phyloP scores from a whole-genome alignment of 176 grass and related monocot species.

The Oryza longistaminata region DNA sequence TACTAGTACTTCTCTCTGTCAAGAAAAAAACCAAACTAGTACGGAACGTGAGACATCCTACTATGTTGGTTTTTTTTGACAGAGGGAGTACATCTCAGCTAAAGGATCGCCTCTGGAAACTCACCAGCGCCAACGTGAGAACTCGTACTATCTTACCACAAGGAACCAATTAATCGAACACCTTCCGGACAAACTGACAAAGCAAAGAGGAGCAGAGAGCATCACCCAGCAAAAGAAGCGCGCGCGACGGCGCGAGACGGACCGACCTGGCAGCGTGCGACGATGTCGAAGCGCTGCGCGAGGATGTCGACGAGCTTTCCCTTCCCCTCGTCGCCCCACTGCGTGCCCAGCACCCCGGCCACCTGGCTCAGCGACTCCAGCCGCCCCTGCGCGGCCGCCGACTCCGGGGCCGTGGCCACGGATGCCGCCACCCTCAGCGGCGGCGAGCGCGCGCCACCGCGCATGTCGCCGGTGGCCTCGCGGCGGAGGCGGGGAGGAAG shows the following conservation, averaged over 20 bases:
- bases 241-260: not conserved
- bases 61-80: too few species aligned
- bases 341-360: slow-evolving; percentile 71
- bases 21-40: too few species aligned
- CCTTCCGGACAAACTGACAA: not conserved
- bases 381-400: slow-evolving; percentile 39
- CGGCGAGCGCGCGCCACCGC: not conserved
- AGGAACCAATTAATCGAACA: slow-evolving; percentile 38
- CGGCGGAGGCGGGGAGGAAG: slow-evolving; percentile 24
- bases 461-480: not conserved
- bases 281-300: slow-evolving; percentile 77
- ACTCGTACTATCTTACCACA: not conserved
- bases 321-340: slow-evolving; percentile 98
- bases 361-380: slow-evolving; percentile 93
- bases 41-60: too few species aligned
- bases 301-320: slow-evolving; percentile 88
- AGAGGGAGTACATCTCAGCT: not conserved
- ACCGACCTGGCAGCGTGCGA: slow-evolving; percentile 90
- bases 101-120: not conserved
- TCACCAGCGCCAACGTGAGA: not conserved
- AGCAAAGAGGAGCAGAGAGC: not conserved
- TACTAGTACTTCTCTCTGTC: not conserved
- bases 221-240: not conserved
- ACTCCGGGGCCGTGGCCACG: slow-evolving; percentile 30
- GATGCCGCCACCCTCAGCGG: slow-evolving; percentile 2